Evolutionary conservation across 2,329 filamentous ascomycete species (phyloP).

Genomic region (Zymoseptoria crescenta): DNA sequence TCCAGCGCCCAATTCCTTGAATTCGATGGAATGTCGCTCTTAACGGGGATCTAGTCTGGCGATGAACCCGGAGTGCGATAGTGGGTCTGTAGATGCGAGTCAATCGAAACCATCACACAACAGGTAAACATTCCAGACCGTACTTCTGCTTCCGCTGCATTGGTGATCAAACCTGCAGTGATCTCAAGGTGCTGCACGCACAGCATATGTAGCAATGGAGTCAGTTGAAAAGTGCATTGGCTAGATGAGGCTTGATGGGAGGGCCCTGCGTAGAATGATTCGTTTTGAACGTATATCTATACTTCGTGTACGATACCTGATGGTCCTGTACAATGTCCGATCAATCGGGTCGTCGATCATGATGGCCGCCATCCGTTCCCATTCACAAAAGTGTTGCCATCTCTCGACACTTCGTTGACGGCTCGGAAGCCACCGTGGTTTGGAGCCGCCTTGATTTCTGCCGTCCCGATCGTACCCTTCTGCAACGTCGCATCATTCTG

Average conservation of each 20-base stretch:
- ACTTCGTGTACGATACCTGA: not conserved
- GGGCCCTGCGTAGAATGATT: not conserved
- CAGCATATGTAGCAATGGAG: not conserved
- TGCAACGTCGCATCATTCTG: not conserved
- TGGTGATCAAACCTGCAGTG: slow-evolving; percentile 9
- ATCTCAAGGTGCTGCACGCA: not conserved
- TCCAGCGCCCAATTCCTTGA: not conserved
- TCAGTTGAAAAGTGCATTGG: not conserved
- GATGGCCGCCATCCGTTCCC: not conserved
- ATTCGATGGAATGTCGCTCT: not conserved
- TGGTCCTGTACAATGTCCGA: not conserved
- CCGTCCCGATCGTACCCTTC: not conserved
- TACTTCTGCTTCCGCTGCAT: slow-evolving; percentile 1
- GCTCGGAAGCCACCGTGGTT: slow-evolving; percentile 13
- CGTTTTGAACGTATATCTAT: not conserved
- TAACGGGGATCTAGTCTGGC: no score
- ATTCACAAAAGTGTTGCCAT: not conserved
- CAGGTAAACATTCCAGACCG: not conserved
- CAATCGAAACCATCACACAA: not conserved
- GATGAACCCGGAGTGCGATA: not conserved
- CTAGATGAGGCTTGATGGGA: not conserved
- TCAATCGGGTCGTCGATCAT: not conserved
- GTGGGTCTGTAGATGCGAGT: not conserved
- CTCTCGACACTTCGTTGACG: slow-evolving; percentile 2
- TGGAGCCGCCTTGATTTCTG: slow-evolving; percentile 1